These are phyloP conservation scores for Pseudisothecium myosuroides DNA, from an alignment of 225 moss, liverwort and hornwort genomes.

Conservation along the genomic window DNA sequence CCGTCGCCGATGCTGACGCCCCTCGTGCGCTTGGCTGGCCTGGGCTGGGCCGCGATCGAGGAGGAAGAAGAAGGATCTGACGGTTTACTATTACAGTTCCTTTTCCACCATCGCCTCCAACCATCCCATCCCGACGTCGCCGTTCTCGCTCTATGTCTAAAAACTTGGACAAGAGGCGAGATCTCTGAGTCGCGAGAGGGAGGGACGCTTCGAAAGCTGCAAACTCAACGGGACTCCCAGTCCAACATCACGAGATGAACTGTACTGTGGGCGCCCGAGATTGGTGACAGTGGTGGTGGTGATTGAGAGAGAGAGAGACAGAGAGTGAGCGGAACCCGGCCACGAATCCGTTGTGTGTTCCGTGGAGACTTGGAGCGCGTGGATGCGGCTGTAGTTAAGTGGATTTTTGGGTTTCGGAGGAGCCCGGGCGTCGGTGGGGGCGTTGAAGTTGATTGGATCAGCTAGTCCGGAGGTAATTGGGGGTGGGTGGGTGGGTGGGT, in stretches of 20 bases:
- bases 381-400: slow-evolving; percentile 5
- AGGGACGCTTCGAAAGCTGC: background rate
- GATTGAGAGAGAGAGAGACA: background rate
- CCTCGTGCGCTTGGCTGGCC: background rate
- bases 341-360: background rate
- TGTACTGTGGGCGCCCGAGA: background rate
- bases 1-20: slow-evolving; percentile 7
- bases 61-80: background rate
- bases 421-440: background rate
- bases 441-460: background rate
- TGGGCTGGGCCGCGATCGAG: background rate
- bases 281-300: background rate
- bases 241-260: background rate
- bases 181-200: background rate
- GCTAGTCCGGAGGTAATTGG: background rate
- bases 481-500: background rate
- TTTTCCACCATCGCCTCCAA: background rate
- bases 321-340: background rate
- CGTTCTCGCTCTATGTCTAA: background rate
- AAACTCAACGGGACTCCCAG: background rate
- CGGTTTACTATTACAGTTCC: background rate
- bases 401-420: background rate
- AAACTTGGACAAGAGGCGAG: background rate
- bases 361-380: background rate
- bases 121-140: background rate